Base-by-base conservation (phyloP, 768 basidiomycete genomes). In the Trametes sanguinea region DNA sequence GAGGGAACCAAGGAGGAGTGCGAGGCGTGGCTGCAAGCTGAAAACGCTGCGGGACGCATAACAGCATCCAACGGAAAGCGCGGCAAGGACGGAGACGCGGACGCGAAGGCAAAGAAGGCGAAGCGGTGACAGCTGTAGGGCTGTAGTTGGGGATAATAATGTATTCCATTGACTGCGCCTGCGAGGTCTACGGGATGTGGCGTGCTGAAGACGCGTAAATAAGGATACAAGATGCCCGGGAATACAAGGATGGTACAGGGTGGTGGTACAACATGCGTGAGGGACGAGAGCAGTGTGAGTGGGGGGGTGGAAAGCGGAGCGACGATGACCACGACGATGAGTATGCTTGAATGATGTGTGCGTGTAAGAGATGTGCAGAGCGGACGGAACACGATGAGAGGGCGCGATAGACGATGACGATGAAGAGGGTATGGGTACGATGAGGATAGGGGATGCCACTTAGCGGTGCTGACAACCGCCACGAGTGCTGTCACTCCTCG, bases 1-100 rank as follows among this genome's bases (percentile, higher is more conserved):
- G 68, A 78, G 2, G 82, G 80, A 1, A 82, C 84, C 4, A 84
- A 85, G 68, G 87, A 85, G 5, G 83, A 86, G 4, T 95, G 94
- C 70, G 71, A 78, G 32, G 71, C 71, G 11, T 97, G 93, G 93
- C 75, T 98, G 45, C 74, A 75, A 60, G 73, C 74, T n/a, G 83
- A 88, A 68, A 78, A 78, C 40, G 70, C 67, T 7, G 76, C 79
- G 29, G 85, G 84, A n/a, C 72, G 76, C 43, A 69, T 88, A 67
- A 64, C 27, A 51, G 57, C 47, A 0, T 45, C 64, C 30, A 69
- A 67, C 13, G 60, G 48, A 30, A 77, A 76, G 66, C 73, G 73
- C 43, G 53, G 56, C 9, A 67, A 68, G 60, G 62, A 60, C 39
- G 60, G 61, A 4, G 58, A 57, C 11, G 67, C 62, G 30, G 68